Evolutionary conservation across 2,329 filamentous ascomycete species (phyloP).

Genomic region (Orbilia blumenaviensis): DNA sequence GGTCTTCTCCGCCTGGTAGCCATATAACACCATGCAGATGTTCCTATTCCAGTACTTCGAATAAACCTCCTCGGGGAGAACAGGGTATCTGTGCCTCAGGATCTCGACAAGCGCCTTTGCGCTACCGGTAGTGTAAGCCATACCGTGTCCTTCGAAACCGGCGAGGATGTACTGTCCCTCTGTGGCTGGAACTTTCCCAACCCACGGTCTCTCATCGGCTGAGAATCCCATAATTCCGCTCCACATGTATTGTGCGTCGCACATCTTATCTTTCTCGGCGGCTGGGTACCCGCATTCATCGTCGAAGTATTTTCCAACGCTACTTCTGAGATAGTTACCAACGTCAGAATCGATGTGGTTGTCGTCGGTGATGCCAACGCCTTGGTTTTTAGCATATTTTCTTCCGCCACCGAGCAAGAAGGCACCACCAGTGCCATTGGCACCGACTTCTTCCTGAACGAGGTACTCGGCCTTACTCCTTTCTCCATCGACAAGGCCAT

Average conservation of each 20-base stretch:
- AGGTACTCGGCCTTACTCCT: constrained; percentile 74
- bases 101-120: constrained; percentile 56
- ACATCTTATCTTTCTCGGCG: constrained; percentile 62
- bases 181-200: constrained; percentile 70
- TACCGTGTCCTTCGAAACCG: constrained; percentile 76
- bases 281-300: constrained; percentile 58
- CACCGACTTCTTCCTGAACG: constrained; percentile 70
- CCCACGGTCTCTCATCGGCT: constrained; percentile 74
- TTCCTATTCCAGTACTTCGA: constrained; percentile 50
- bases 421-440: constrained; percentile 64
- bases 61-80: constrained; percentile 43
- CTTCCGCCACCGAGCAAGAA: constrained; percentile 78
- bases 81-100: constrained; percentile 43
- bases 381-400: constrained; percentile 66
- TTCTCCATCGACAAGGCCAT: constrained; percentile 69
- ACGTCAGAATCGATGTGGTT: constrained; percentile 67
- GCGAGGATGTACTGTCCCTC: constrained; percentile 71
- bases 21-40: constrained; percentile 37
- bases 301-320: constrained; percentile 62
- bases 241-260: constrained; percentile 69
- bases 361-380: constrained; percentile 70
- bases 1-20: constrained; percentile 10
- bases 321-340: constrained; percentile 67
- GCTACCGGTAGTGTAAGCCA: constrained; percentile 56
- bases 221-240: constrained; percentile 83